phyloP scores from a whole-genome alignment of 441 rosid genomes.

The Mallotus repandus region DNA sequence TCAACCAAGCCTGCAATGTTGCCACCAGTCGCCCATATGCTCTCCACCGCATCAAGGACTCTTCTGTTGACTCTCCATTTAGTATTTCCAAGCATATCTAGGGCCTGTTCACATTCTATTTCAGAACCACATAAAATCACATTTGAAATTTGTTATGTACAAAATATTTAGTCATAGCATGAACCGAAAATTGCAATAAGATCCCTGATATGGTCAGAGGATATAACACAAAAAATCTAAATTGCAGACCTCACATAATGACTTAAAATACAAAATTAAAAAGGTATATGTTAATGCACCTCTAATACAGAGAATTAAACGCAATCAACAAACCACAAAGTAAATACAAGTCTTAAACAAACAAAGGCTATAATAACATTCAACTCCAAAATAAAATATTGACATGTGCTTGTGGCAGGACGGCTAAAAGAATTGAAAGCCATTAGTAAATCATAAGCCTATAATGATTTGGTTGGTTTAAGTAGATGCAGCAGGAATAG shows the following conservation, averaged over 20 bases:
- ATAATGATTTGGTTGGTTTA: neutral
- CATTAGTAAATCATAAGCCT: neutral
- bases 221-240: neutral
- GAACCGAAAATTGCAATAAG: conserved; percentile 6
- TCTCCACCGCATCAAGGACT: conserved; percentile 76
- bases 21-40: conserved; percentile 84
- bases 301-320: neutral
- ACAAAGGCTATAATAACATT: neutral
- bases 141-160: conserved; percentile 6
- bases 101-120: conserved; percentile 53
- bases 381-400: neutral
- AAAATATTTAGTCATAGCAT: neutral
- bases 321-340: neutral
- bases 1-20: conserved; percentile 80
- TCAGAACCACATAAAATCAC: conserved; percentile 3
- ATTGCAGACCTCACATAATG: neutral
- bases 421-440: neutral
- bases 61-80: conserved; percentile 85
- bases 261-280: neutral
- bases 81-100: conserved; percentile 89
- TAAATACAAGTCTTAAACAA: neutral
- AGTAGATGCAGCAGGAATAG: neutral
- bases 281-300: neutral
- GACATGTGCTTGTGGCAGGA: neutral
- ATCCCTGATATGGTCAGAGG: neutral